phyloP scores from a whole-genome alignment of 257 asterid species.

The Primulina eburnea region DNA sequence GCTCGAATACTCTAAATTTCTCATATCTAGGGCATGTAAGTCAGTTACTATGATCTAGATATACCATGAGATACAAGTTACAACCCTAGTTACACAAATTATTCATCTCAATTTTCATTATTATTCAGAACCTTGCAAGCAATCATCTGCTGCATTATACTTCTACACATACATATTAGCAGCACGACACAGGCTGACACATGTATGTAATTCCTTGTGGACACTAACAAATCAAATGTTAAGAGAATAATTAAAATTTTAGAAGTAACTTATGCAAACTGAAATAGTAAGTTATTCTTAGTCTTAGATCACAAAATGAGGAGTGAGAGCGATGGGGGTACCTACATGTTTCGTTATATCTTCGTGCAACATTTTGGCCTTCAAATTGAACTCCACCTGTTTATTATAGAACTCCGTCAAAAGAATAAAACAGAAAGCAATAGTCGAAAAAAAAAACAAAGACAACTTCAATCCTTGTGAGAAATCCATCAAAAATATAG shows the following conservation, averaged over 20 bases:
- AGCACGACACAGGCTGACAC: background rate
- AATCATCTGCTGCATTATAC: background rate
- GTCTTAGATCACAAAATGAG: background rate
- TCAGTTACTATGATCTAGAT: too few species aligned
- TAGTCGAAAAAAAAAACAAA: conserved; percentile 11
- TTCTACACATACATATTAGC: background rate
- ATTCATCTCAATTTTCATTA: too few species aligned
- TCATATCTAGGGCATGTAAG: too few species aligned
- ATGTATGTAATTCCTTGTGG: background rate
- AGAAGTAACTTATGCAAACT: too few species aligned
- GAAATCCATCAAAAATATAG: background rate
- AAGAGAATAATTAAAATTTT: background rate
- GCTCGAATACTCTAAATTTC: too few species aligned
- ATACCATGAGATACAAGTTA: too few species aligned
- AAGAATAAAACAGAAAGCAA: conserved; percentile 13
- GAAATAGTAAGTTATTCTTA: background rate
- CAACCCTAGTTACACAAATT: too few species aligned
- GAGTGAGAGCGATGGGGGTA: background rate
- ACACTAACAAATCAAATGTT: conserved; percentile 3
- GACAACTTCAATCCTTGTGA: conserved; percentile 11
- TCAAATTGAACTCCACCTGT: conserved; percentile 70
- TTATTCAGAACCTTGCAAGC: too few species aligned
- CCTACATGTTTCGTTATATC: conserved; percentile 80
- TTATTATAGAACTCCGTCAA: conserved; percentile 26
- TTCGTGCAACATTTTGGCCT: conserved; percentile 66